Conservation (phyloP, 2,329 filamentous ascomycete genomes). For the Talaromyces sp. region DNA sequence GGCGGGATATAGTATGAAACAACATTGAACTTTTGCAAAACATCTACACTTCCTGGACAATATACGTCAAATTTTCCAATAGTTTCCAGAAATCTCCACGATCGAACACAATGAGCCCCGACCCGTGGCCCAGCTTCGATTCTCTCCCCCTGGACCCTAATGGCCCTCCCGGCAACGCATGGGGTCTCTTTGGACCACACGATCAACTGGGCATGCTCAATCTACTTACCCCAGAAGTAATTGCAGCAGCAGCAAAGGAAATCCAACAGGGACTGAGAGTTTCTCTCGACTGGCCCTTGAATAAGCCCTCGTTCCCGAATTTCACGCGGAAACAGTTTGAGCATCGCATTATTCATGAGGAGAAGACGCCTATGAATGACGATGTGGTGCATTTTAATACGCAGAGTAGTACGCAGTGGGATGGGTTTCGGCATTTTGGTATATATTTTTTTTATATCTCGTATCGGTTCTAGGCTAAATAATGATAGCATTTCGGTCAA, state of each 20-base stretch:
- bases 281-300: background rate
- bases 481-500: background rate
- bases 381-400: background rate
- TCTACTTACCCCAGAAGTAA: constrained; percentile 46
- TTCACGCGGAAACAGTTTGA: background rate
- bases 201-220: constrained; percentile 54
- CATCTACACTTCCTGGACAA: no score
- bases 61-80: no score
- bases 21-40: no score
- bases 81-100: no score
- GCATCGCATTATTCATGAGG: background rate
- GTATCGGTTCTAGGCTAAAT: background rate
- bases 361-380: background rate
- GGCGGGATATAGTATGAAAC: no score
- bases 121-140: constrained; percentile 30
- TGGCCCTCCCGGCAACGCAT: constrained; percentile 51
- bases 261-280: constrained; percentile 32
- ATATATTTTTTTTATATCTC: background rate
- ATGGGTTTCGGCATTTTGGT: constrained; percentile 1
- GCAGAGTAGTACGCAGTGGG: background rate
- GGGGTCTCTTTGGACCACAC: constrained; percentile 49
- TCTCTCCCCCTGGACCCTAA: constrained; percentile 46
- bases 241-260: constrained; percentile 40
- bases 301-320: background rate
- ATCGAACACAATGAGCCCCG: background rate